phyloP scores from a whole-genome alignment of 768 basidiomycete species.

The Leccinellum rugosiceps region DNA sequence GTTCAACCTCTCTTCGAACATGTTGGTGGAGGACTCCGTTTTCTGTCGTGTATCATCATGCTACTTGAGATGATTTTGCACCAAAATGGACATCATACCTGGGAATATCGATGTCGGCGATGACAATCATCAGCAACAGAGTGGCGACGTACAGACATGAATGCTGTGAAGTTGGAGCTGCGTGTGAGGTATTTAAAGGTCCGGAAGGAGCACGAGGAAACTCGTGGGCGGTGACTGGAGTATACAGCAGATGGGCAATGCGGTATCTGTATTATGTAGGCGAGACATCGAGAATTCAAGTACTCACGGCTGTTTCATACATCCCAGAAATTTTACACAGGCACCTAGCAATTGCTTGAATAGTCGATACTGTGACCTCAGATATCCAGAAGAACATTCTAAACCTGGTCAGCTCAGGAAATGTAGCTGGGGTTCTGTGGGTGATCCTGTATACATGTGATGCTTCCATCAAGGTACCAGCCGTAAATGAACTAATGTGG shows the following conservation, averaged over 20 bases:
- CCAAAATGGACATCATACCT: constrained; percentile 6
- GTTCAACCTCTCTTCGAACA: not conserved
- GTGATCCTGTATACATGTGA: not conserved
- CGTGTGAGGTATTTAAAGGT: not conserved
- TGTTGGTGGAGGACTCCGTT: not conserved
- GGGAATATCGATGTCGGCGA: not conserved
- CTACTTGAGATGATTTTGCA: not conserved
- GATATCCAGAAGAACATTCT: not conserved
- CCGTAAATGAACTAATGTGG: not conserved
- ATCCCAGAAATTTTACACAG: not conserved
- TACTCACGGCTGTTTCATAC: not conserved
- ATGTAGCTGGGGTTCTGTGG: not conserved
- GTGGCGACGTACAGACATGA: constrained; percentile 4
- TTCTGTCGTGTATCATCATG: not conserved
- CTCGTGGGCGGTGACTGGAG: not conserved
- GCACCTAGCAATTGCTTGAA: not conserved
- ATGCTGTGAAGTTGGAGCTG: constrained; percentile 3
- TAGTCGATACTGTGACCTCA: not conserved
- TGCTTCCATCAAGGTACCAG: not conserved
- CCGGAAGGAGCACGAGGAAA: not conserved
- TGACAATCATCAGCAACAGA: not conserved
- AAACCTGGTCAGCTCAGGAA: not conserved
- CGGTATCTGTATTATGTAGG: not conserved
- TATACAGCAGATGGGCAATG: constrained; percentile 10
- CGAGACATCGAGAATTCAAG: not conserved